Conservation (phyloP, 495 filamentous ascomycete genomes). For the Lasiosphaeria hispida region DNA sequence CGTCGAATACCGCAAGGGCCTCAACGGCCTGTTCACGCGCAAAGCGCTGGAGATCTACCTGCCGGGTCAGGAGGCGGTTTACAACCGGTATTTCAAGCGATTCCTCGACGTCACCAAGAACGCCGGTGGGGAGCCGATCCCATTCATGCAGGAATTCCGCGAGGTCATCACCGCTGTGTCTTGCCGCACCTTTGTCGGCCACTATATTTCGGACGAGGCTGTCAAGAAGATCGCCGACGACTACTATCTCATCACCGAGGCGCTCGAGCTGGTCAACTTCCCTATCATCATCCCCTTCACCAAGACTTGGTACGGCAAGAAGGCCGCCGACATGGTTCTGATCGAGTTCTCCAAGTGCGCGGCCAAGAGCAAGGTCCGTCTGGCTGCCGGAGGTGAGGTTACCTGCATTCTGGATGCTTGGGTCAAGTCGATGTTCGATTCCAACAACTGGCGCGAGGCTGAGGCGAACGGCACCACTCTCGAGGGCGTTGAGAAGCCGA, state of each 20-base stretch:
- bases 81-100: constrained; percentile 77
- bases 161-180: constrained; percentile 95
- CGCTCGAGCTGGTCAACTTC: constrained; percentile 97
- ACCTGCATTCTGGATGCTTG: constrained; percentile 94
- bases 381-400: constrained; percentile 84
- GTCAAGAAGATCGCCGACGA: constrained; percentile 96
- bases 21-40: constrained; percentile 93
- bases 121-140: constrained; percentile 64
- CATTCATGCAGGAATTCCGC: constrained; percentile 91
- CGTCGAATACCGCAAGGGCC: constrained; percentile 93
- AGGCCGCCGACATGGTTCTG: constrained; percentile 88
- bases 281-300: constrained; percentile 96
- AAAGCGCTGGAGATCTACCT: constrained; percentile 84
- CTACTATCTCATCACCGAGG: constrained; percentile 94
- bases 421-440: constrained; percentile 82
- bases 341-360: constrained; percentile 88
- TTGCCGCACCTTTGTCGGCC: constrained; percentile 92
- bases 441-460: constrained; percentile 69
- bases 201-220: constrained; percentile 85
- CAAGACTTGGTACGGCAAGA: constrained; percentile 96
- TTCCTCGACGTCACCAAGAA: constrained; percentile 75
- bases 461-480: constrained; percentile 64
- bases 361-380: constrained; percentile 86
- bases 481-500: constrained; percentile 72
- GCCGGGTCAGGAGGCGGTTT: constrained; percentile 88